Evolutionary conservation across 2,329 filamentous ascomycete genomes (phyloP), one percentile per base, ranked within the genome.

Genomic region (Sarocladiaceae sp.): DNA sequence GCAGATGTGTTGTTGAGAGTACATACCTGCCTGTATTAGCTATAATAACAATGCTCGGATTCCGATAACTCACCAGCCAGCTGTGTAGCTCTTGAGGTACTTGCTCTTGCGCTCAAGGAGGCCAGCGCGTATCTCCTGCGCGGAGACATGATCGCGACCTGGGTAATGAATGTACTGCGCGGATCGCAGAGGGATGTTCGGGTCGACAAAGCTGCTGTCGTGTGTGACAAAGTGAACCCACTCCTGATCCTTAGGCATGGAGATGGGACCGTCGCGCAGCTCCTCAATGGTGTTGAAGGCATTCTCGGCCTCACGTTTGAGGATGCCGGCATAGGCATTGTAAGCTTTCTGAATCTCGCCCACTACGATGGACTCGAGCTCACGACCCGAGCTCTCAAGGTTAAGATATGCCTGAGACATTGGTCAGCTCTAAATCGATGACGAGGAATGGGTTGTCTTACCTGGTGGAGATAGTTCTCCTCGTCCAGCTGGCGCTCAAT

Each of bases 291-390:
- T 80, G 52, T 80, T 80, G 63, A 90, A 89, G 29, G 87, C 83
- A 52, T 90, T 85, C 58, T 96, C 91, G 10, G 90, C 88, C 65
- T 97, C 93, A 44, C 91, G 86, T 73, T 93, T 96, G 55, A 97
- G 75, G 57, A 97, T 96, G 51, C 87, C 88, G 22, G 92, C 89
- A 60, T 96, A 90, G 2, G 92, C 91, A 62, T 94, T 96, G 73
- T 97, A 97, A 0, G 94, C 91, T 69, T 97, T 97, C 65, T 99
- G 94, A 37, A 99, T 95, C 70, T 99, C 94, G 59, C 92, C 90
- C 13, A 99, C 90, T 1, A 99, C 90, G 57, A 99, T 97, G 1
- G 90, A 88, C 70, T 99, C 94, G 2, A 99, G 82, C 70, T 99
- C 94, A 55, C 92, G 87, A 2, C 94, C 94, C 15, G 94, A 97